phyloP scores from a whole-genome alignment of 78 protist species.

The Emiliania huxleyi region DNA sequence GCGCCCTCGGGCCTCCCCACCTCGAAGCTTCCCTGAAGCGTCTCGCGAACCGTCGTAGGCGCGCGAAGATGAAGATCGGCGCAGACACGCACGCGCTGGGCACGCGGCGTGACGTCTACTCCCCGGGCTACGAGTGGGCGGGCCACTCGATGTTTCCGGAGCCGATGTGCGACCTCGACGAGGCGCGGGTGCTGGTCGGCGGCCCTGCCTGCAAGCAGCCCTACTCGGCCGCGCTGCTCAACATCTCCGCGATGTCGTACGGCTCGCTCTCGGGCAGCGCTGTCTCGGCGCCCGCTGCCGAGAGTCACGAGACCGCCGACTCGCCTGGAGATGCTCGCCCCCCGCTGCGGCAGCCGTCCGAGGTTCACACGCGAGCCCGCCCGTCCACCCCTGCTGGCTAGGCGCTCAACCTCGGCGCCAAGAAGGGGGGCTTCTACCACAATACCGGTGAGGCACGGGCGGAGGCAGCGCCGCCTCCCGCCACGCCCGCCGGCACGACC shows the following conservation, averaged over 20 bases:
- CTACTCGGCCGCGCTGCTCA: slow-evolving; percentile 26
- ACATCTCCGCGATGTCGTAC: slow-evolving; percentile 35
- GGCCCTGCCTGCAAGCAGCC: background rate
- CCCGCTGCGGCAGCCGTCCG: background rate
- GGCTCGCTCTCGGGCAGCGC: slow-evolving; percentile 41
- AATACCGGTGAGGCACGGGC: slow-evolving; percentile 39
- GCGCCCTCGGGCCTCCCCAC: no score
- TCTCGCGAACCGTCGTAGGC: no score
- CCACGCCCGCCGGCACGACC: background rate
- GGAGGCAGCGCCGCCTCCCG: no score
- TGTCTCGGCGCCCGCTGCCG: no score
- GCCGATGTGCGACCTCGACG: background rate
- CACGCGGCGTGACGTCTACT: slow-evolving; percentile 13
- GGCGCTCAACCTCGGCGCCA: slow-evolving; percentile 27
- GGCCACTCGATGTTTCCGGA: background rate
- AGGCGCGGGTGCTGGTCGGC: background rate
- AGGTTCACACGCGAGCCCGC: background rate
- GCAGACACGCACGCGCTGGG: background rate
- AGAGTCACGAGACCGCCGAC: no score
- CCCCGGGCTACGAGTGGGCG: slow-evolving; percentile 13
- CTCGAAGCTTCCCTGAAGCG: no score
- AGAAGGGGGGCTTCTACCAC: slow-evolving; percentile 26
- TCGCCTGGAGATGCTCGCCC: no score
- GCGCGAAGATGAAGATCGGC: slow-evolving; percentile 1
- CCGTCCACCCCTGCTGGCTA: no score